Percentiles rank a stretch among this genome's conserved stretches.
Evolutionary conservation across 192 early-diverging fungal species (phyloP).

Genomic region (Globomyces pollinis-pini): DNA sequence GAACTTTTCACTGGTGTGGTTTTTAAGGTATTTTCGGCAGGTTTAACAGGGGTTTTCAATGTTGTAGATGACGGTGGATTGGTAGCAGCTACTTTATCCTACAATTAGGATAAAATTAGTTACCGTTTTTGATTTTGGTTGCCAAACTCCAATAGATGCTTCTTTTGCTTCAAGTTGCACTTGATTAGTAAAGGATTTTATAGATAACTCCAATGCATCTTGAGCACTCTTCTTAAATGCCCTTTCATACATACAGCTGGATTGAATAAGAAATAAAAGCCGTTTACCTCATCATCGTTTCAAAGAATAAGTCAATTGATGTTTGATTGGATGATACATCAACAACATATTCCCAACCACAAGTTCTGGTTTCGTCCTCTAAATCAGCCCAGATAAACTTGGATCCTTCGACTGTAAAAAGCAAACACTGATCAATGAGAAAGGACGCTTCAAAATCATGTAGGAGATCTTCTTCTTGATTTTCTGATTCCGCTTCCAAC

Average conservation of each 20-base stretch:
- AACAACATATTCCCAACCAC: conserved; percentile 25
- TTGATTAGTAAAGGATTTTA: too few species aligned
- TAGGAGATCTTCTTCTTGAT: conserved; percentile 52
- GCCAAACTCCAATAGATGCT: not conserved
- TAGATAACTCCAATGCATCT: too few species aligned
- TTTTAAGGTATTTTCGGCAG: too few species aligned
- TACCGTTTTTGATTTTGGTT: too few species aligned
- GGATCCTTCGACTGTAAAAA: conserved; percentile 25
- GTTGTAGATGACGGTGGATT: too few species aligned
- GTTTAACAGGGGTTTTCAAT: too few species aligned
- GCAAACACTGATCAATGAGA: conserved; percentile 52
- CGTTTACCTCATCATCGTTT: conserved; percentile 42
- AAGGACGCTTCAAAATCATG: conserved; percentile 64
- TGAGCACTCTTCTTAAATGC: too few species aligned
- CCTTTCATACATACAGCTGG: too few species aligned
- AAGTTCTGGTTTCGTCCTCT: conserved; percentile 17
- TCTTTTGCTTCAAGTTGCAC: too few species aligned
- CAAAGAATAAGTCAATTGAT: conserved; percentile 38
- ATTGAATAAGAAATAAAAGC: conserved; percentile 28
- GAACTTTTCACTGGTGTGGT: too few species aligned
- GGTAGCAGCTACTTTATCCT: too few species aligned
- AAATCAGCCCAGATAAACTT: conserved; percentile 52
- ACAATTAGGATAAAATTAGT: too few species aligned
- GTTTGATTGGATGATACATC: not conserved
- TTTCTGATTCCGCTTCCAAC: conserved; percentile 41